Percentiles rank a stretch among this genome's conserved stretches.
These are phyloP conservation scores for Salix exigua DNA, from an alignment of 345 rosid species.

Conservation along the genomic window DNA sequence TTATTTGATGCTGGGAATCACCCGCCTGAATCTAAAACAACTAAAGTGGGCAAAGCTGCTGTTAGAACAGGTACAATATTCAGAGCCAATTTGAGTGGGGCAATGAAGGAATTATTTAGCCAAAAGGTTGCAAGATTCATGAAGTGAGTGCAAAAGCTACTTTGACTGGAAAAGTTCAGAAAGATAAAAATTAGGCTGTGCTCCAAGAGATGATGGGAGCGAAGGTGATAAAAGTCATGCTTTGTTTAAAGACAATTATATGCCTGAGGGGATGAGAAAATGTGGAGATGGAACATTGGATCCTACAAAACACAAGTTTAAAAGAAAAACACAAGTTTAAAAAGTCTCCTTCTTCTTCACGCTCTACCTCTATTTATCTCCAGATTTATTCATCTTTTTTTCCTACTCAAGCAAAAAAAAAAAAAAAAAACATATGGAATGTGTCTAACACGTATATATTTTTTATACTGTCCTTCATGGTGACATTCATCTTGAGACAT, in stretches of 20 bases:
- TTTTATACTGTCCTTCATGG: too few species aligned
- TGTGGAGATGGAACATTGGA: slow-evolving; percentile 12
- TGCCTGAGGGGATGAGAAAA: not conserved
- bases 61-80: not conserved
- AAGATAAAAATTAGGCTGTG: slow-evolving; percentile 39
- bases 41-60: not conserved
- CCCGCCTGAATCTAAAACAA: not conserved
- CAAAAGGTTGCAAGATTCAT: not conserved
- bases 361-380: too few species aligned
- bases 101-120: not conserved
- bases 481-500: too few species aligned
- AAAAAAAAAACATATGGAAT: too few species aligned
- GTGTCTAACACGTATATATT: too few species aligned
- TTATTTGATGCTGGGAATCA: not conserved
- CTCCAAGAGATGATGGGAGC: slow-evolving; percentile 34
- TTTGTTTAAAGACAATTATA: slow-evolving; percentile 19
- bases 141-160: slow-evolving; percentile 41
- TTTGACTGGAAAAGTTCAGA: slow-evolving; percentile 41
- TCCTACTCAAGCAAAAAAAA: too few species aligned
- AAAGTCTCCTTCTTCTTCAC: too few species aligned
- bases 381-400: too few species aligned
- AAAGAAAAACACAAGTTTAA: too few species aligned
- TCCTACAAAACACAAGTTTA: slow-evolving; percentile 30
- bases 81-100: not conserved
- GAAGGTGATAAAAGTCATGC: slow-evolving; percentile 17